Evolutionary conservation across 2,329 filamentous ascomycete genomes (phyloP).

Genomic region (Scedosporium aurantiacum): DNA sequence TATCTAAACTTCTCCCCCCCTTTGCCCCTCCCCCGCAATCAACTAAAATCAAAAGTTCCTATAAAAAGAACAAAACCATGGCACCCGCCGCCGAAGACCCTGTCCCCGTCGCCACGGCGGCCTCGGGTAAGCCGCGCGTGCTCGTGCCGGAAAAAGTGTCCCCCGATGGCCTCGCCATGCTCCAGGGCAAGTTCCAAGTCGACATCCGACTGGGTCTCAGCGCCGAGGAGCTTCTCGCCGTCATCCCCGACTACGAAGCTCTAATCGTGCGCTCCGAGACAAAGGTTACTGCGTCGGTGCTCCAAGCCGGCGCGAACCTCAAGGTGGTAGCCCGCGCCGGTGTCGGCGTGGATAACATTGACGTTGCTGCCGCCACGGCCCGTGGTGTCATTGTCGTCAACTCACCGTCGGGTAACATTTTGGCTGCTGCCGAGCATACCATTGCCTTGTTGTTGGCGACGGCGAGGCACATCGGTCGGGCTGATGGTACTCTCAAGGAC

Average conservation of each 20-base stretch:
- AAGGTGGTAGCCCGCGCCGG: conserved; percentile 72
- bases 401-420: conserved; percentile 67
- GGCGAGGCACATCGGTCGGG: conserved; percentile 48
- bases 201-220: conserved; percentile 54
- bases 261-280: conserved; percentile 74
- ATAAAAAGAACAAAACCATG: not conserved
- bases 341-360: conserved; percentile 74
- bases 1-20: too few species aligned
- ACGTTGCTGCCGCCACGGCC: conserved; percentile 60
- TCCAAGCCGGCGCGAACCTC: conserved; percentile 55
- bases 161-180: conserved; percentile 61
- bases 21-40: too few species aligned
- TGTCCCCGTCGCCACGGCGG: not conserved
- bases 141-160: conserved; percentile 74
- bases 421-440: conserved; percentile 70
- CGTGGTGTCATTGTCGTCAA: conserved; percentile 73
- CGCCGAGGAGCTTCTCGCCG: conserved; percentile 49
- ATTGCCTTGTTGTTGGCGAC: conserved; percentile 59
- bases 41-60: too few species aligned
- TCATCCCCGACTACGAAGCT: conserved; percentile 63
- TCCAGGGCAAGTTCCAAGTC: conserved; percentile 57
- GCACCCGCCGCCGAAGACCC: not conserved
- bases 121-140: conserved; percentile 30
- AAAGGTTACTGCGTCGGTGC: conserved; percentile 59
- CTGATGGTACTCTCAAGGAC: conserved; percentile 56